Conservation (phyloP, 306 rosid genomes). For the Pterocarpus santalinus region DNA sequence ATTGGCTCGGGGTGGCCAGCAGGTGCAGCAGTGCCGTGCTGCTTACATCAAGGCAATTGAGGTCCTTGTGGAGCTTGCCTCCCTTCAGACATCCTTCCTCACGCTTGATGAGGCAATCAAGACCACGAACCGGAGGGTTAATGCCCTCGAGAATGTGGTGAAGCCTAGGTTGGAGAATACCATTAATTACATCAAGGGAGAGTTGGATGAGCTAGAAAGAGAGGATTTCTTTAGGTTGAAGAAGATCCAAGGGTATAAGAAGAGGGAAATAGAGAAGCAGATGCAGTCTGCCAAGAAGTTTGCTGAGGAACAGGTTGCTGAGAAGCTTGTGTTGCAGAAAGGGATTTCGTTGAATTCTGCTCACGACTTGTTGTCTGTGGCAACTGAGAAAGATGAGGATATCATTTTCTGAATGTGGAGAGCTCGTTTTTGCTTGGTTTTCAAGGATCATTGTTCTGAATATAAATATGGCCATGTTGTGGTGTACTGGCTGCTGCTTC, state of each 20-base stretch:
- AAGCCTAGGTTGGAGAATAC: constrained; percentile 93
- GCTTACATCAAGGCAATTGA: constrained; percentile 91
- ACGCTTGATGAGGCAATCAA: constrained; percentile 94
- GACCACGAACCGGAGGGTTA: constrained; percentile 94
- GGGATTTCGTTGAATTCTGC: constrained; percentile 66
- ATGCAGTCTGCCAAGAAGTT: constrained; percentile 54
- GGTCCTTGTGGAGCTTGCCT: constrained; percentile 96
- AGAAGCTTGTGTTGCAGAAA: constrained; percentile 60
- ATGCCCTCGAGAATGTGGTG: constrained; percentile 90
- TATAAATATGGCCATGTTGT: constrained; percentile 33
- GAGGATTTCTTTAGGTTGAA: constrained; percentile 96
- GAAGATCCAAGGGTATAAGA: constrained; percentile 93
- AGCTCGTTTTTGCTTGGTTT: constrained; percentile 40
- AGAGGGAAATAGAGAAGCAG: constrained; percentile 83
- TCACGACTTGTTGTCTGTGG: constrained; percentile 69
- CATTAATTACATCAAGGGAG: constrained; percentile 84
- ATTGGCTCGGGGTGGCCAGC: constrained; percentile 94
- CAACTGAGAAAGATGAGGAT: constrained; percentile 73
- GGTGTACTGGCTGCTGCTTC: constrained; percentile 20
- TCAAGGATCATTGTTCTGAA: constrained; percentile 35
- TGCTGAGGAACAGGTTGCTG: constrained; percentile 68
- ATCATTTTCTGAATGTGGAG: constrained; percentile 69
- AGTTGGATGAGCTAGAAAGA: constrained; percentile 94
- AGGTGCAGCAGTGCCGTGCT: constrained; percentile 86
- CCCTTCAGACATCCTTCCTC: constrained; percentile 93